Conservation (phyloP, 257 asterid species). For the Solanum sejunctum region DNA sequence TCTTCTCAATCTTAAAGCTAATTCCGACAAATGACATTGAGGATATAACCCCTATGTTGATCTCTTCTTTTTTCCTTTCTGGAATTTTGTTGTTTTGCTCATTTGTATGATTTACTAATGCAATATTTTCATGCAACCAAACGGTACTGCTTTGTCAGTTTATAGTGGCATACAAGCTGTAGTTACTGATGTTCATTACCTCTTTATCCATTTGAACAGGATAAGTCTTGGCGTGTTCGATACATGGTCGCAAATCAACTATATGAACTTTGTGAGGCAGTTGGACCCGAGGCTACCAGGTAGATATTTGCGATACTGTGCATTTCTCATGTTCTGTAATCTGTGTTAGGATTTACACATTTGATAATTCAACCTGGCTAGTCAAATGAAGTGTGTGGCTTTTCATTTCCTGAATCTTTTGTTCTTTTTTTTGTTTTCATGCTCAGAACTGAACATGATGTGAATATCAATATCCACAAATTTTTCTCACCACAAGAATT, state of each 20-base stretch:
- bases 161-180: not conserved
- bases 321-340: not conserved
- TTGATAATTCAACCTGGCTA: not conserved
- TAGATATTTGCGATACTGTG: not conserved
- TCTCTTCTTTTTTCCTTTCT: not conserved
- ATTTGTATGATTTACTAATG: not conserved
- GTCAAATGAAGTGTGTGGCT: not conserved
- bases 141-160: not conserved
- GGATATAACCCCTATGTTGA: not conserved
- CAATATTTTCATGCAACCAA: not conserved
- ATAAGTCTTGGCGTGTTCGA: constrained; percentile 36
- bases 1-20: not conserved
- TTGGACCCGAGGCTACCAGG: constrained; percentile 37
- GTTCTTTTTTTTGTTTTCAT: not conserved
- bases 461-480: not conserved
- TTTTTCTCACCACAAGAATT: not conserved
- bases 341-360: not conserved
- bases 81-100: not conserved
- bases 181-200: not conserved
- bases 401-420: not conserved
- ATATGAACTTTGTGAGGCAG: constrained; percentile 33
- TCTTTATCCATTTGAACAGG: constrained; percentile 8
- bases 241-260: constrained; percentile 38
- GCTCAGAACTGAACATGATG: not conserved
- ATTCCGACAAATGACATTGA: not conserved